Conservation (phyloP, 176 grass and related monocot genomes). For the Pharus latifolius region DNA sequence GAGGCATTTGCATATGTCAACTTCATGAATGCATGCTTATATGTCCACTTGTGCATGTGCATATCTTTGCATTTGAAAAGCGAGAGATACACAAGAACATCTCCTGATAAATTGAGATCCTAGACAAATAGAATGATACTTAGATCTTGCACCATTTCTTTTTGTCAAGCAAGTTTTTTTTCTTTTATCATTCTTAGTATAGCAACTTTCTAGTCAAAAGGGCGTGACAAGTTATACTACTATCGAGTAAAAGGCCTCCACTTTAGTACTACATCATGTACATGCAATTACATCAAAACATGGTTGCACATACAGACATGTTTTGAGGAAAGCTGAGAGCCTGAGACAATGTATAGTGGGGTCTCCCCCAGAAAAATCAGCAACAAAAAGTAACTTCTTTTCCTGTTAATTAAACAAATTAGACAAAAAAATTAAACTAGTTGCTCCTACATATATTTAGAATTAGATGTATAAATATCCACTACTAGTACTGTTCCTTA, state of each 20-base stretch:
- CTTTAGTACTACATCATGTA: constrained; percentile 32
- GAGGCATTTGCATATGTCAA: constrained; percentile 30
- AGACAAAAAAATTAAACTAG: not conserved
- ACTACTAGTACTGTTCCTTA: constrained; percentile 19
- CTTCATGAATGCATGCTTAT: constrained; percentile 26
- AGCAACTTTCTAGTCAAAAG: constrained; percentile 43
- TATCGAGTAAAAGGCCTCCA: constrained; percentile 30
- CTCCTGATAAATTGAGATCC: constrained; percentile 28
- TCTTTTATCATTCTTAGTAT: constrained; percentile 12
- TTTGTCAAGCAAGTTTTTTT: constrained; percentile 6
- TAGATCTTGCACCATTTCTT: constrained; percentile 35
- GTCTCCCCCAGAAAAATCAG: constrained; percentile 29
- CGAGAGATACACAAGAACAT: constrained; percentile 28
- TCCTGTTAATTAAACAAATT: not conserved
- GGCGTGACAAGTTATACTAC: constrained; percentile 19
- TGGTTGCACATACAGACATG: constrained; percentile 23
- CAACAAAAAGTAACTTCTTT: constrained; percentile 25
- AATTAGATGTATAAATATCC: constrained; percentile 44
- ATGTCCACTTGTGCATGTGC: constrained; percentile 29
- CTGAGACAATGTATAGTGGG: constrained; percentile 58
- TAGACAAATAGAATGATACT: constrained; percentile 50
- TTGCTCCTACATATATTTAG: not conserved
- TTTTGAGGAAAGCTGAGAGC: constrained; percentile 23
- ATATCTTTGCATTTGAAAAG: constrained; percentile 12
- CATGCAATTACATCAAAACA: constrained; percentile 10